Base-by-base conservation (phyloP, 805 yeast genomes). In the Candida taoyuanica region DNA sequence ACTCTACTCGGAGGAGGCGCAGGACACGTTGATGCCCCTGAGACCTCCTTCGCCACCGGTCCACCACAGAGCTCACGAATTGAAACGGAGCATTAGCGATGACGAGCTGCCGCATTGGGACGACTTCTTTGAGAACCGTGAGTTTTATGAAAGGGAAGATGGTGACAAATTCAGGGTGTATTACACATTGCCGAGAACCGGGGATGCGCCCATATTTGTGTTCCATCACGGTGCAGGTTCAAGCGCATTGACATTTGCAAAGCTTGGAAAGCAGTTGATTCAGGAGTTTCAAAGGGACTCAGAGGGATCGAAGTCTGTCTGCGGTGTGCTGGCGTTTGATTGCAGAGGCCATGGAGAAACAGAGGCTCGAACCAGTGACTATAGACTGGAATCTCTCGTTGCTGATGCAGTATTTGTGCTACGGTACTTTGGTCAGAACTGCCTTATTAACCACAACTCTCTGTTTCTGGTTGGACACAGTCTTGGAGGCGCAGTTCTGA, bases 211-310 rank as follows among this genome's bases (percentile, higher is more conserved):
- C 0, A 50, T 87, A 1, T 78, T 85, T 49, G 63, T 93, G 2
- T 78, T 80, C 48, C 93, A 86, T 47, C 99, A 93, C 59, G 99
- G 99, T 3, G 97, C 96, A 1, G 98, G 98, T 0, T 88, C 97
- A 1, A 75, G 85, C 2, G 87, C 83, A 0, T 64, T 85, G 62
- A 71, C 96, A 1, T 93, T 85, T 64, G 84, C 85, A 1, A 56
- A 65, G 18, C 50, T 86, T 17, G 60, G 74, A 1, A 58, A 52
- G 32, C 52, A 55, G 8, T 46, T 76, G 15, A 50, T 49, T 7
- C 53, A 52, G 17, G 53, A 60, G 40, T 32, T 36, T 5, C 30
- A 33, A 2, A 36, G 29, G 38, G 56, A 34, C 24, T 34, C 28
- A 44, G 56, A 34, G 29, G 50, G 31, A 32, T 42, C 49, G 7